phyloP scores from a whole-genome alignment of 2,329 filamentous ascomycete species.

The Neofusicoccum kwambonambiense region DNA sequence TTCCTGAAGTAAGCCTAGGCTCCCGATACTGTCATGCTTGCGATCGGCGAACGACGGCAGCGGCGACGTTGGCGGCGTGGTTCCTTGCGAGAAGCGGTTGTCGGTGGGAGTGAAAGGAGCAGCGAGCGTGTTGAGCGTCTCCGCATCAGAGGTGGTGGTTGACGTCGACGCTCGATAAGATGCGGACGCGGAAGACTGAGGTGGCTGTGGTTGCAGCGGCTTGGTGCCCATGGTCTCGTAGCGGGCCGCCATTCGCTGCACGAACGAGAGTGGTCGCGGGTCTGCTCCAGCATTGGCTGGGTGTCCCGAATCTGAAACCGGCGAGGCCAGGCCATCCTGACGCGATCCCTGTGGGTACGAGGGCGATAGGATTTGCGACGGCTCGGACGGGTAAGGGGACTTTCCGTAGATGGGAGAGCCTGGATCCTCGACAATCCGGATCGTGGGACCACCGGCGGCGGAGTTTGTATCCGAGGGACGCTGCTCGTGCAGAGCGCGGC shows the following conservation, averaged over 20 bases:
- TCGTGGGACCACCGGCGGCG: slow-evolving; percentile 35
- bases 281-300: slow-evolving; percentile 35
- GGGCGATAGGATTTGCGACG: slow-evolving; percentile 38
- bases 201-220: slow-evolving; percentile 29
- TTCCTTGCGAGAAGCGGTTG: slow-evolving; percentile 36
- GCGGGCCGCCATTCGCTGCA: slow-evolving; percentile 20
- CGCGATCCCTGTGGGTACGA: slow-evolving; percentile 36
- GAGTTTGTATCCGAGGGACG: slow-evolving; percentile 38
- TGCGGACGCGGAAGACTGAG: slow-evolving; percentile 35
- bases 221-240: slow-evolving; percentile 26
- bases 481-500: slow-evolving; percentile 39
- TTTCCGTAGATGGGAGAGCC: slow-evolving; percentile 37
- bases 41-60: slow-evolving; percentile 24
- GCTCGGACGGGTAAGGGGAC: slow-evolving; percentile 39
- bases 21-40: slow-evolving; percentile 30
- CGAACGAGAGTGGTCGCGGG: slow-evolving; percentile 29
- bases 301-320: slow-evolving; percentile 39
- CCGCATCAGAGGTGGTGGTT: slow-evolving; percentile 39
- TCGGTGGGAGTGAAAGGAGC: slow-evolving; percentile 38
- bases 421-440: slow-evolving; percentile 41
- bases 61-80: slow-evolving; percentile 39
- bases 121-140: slow-evolving; percentile 30
- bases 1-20: slow-evolving; percentile 36
- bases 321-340: slow-evolving; percentile 38
- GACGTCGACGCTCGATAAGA: slow-evolving; percentile 37